phyloP scores from a whole-genome alignment of 2,329 filamentous ascomycete genomes.

The Xylariaceae sp. region DNA sequence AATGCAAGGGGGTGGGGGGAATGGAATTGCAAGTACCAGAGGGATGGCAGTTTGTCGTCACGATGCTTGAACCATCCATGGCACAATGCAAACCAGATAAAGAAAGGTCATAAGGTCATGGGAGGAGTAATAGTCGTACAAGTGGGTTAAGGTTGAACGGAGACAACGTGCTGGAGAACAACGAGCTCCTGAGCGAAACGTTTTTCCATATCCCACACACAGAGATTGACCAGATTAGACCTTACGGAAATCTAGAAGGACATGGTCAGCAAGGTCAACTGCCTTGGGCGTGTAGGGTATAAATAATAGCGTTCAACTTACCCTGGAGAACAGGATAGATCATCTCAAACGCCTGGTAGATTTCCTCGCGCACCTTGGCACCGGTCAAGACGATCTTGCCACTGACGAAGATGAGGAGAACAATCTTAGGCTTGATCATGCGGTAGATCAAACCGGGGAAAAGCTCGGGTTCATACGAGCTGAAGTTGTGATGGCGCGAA shows the following conservation, averaged over 20 bases:
- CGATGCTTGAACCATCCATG: slow-evolving; percentile 10
- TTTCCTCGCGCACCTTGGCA: slow-evolving; percentile 96
- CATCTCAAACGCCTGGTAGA: slow-evolving; percentile 94
- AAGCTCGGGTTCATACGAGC: slow-evolving; percentile 95
- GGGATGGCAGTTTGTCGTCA: not conserved
- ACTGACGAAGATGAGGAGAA: slow-evolving; percentile 94
- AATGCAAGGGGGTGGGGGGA: slow-evolving; percentile 41
- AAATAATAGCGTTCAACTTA: slow-evolving; percentile 37
- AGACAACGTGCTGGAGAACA: slow-evolving; percentile 2
- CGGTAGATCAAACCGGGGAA: slow-evolving; percentile 99
- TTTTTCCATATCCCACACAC: not conserved
- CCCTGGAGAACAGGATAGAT: slow-evolving; percentile 93
- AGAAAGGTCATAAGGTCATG: slow-evolving; percentile 29
- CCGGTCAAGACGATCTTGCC: slow-evolving; percentile 98
- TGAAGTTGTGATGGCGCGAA: slow-evolving; percentile 98
- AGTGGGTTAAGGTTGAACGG: not conserved
- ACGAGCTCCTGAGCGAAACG: not conserved
- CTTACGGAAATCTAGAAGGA: slow-evolving; percentile 50
- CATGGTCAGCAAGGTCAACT: slow-evolving; percentile 4
- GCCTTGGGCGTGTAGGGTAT: not conserved
- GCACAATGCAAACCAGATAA: slow-evolving; percentile 16
- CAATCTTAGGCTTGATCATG: slow-evolving; percentile 99
- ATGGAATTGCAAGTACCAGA: slow-evolving; percentile 30
- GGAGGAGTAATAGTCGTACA: slow-evolving; percentile 25
- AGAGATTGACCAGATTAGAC: slow-evolving; percentile 35